A percentile compares a stretch with the other conserved stretches of the same genome.
Conservation (phyloP, 768 basidiomycete species). For the Macrolepiota fuliginosa region DNA sequence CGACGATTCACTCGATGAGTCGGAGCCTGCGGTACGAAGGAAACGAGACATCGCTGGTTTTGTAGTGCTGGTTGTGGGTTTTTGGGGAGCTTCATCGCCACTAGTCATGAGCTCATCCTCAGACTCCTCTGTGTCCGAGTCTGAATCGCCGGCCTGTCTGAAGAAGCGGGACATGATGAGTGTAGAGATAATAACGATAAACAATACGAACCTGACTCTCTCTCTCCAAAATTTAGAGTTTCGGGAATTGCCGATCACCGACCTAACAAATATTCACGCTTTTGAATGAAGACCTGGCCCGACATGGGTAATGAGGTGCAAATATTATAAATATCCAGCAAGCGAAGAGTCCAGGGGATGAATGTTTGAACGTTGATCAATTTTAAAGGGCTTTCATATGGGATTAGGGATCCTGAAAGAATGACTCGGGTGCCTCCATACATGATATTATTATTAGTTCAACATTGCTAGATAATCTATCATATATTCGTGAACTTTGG, state of each 20-base stretch:
- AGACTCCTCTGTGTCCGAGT: constrained; percentile 68
- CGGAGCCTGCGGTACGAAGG: constrained; percentile 61
- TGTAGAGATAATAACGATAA: constrained; percentile 14
- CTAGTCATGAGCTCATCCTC: constrained; percentile 81
- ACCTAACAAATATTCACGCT: too few species aligned
- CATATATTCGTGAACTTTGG: constrained; percentile 15
- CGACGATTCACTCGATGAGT: constrained; percentile 52
- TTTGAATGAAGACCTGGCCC: too few species aligned
- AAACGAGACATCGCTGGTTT: constrained; percentile 77
- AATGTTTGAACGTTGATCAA: too few species aligned
- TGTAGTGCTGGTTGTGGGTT: constrained; percentile 42
- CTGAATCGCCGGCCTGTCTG: constrained; percentile 81
- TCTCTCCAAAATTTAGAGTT: constrained; percentile 12
- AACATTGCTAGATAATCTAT: constrained; percentile 8
- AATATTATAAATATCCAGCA: too few species aligned
- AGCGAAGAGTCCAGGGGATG: too few species aligned
- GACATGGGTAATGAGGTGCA: too few species aligned
- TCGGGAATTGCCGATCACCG: constrained; percentile 1
- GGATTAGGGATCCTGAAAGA: too few species aligned
- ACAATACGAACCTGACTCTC: neutral
- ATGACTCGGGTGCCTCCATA: too few species aligned
- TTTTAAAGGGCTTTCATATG: too few species aligned
- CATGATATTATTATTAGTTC: neutral
- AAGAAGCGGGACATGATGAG: constrained; percentile 83
- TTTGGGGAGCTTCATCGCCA: constrained; percentile 58